These are phyloP conservation scores for Bauhinia variegata DNA, from an alignment of 306 rosid genomes.

Conservation along the genomic window DNA sequence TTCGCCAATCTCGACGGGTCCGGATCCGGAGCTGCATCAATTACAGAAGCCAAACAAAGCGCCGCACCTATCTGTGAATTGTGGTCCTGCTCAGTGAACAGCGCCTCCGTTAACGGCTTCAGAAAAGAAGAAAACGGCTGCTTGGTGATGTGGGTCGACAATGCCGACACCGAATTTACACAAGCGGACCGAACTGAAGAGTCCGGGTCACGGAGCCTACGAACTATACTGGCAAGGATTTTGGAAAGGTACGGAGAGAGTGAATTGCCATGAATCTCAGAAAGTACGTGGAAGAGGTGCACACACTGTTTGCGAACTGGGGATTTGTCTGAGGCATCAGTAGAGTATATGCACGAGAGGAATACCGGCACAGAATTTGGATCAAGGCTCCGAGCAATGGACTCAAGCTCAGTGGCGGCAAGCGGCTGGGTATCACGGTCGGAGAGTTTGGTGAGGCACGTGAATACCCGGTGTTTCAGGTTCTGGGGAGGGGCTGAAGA, in stretches of 20 bases:
- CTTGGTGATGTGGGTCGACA: conserved; percentile 68
- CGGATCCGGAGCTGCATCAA: conserved; percentile 74
- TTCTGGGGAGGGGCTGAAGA: conserved; percentile 49
- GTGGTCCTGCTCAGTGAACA: conserved; percentile 90
- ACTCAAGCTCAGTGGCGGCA: conserved; percentile 70
- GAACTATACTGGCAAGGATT: conserved; percentile 60
- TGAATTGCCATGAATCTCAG: conserved; percentile 68
- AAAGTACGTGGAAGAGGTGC: conserved; percentile 63
- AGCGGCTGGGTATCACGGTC: conserved; percentile 88
- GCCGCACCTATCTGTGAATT: conserved; percentile 87
- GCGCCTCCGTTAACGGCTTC: conserved; percentile 81
- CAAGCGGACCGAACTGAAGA: conserved; percentile 94
- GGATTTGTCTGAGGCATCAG: conserved; percentile 80
- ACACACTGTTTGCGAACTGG: conserved; percentile 89
- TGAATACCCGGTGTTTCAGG: conserved; percentile 74
- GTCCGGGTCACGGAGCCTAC: conserved; percentile 89
- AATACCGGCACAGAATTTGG: conserved; percentile 55
- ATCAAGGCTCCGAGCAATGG: conserved; percentile 73
- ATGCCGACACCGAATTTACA: conserved; percentile 69
- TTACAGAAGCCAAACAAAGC: conserved; percentile 77
- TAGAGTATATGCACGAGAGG: conserved; percentile 80
- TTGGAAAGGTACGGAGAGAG: conserved; percentile 77
- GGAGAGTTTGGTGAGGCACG: conserved; percentile 89
- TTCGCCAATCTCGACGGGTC: conserved; percentile 70
- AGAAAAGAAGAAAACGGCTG: conserved; percentile 66